A percentile compares a stretch with the other conserved stretches of the same genome.
phyloP scores from a whole-genome alignment of 129 eudicot genomes.

The Solidago caesia region DNA sequence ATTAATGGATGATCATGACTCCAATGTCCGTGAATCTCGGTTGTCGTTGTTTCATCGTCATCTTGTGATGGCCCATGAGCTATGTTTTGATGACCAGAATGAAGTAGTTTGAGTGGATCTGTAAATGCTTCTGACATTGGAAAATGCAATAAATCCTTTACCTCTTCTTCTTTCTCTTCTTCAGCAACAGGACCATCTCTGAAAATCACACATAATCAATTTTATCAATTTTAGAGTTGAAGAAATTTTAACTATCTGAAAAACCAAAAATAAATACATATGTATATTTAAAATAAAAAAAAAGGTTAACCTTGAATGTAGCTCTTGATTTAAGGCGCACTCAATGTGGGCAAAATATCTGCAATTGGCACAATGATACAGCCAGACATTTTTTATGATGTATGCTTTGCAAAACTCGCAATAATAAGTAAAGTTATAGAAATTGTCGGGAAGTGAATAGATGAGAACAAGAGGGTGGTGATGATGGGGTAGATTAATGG shows the following conservation, averaged over 20 bases:
- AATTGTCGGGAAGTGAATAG: neutral
- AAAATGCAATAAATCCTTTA: neutral
- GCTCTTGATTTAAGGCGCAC: neutral
- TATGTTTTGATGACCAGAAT: neutral
- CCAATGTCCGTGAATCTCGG: neutral
- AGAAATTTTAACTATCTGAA: neutral
- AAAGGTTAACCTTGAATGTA: neutral
- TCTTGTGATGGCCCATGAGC: neutral
- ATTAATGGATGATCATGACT: constrained; percentile 17
- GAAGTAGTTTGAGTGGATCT: neutral
- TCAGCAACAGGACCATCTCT: neutral
- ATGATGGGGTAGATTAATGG: neutral
- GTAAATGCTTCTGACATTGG: constrained; percentile 17
- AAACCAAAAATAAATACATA: neutral
- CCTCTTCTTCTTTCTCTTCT: neutral
- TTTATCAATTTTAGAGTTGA: neutral
- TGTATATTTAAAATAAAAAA: neutral
- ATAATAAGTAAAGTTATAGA: neutral
- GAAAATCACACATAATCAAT: neutral
- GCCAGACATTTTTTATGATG: neutral
- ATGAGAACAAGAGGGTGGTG: neutral
- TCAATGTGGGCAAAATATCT: neutral
- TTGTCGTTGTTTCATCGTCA: neutral
- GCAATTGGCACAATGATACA: neutral
- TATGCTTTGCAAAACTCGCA: neutral